A percentile compares a stretch with the other conserved stretches of the same genome.
These are phyloP conservation scores for Suhomyces prunicola DNA, from an alignment of 805 yeast species.

Conservation along the genomic window DNA sequence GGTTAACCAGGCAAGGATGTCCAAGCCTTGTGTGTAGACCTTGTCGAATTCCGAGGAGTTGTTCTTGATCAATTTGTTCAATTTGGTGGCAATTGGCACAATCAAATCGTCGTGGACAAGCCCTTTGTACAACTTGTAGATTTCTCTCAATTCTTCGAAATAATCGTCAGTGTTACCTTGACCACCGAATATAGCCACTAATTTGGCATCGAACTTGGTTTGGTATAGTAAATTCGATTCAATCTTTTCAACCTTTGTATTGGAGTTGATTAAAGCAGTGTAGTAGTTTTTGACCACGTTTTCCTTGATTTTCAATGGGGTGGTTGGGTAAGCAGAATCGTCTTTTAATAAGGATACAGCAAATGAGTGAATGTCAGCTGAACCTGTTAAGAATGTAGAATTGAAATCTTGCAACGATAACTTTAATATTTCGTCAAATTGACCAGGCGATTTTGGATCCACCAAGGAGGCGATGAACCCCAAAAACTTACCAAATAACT, in stretches of 20 bases:
- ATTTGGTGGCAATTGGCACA: constrained; percentile 61
- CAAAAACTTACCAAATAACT: constrained; percentile 77
- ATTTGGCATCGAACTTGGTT: constrained; percentile 53
- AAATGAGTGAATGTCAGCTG: constrained; percentile 78
- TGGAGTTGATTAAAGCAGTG: constrained; percentile 30
- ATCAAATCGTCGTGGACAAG: constrained; percentile 66
- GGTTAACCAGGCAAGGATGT: constrained; percentile 82
- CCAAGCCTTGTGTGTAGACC: constrained; percentile 90
- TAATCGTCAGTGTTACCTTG: constrained; percentile 98
- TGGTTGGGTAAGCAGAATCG: constrained; percentile 53
- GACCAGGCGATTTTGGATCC: constrained; percentile 39
- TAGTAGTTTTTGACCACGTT: constrained; percentile 75
- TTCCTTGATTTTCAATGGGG: constrained; percentile 64
- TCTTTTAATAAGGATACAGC: constrained; percentile 65
- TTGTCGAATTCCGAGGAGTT: constrained; percentile 60
- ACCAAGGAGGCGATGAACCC: constrained; percentile 61
- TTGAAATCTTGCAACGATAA: constrained; percentile 81
- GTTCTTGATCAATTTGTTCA: constrained; percentile 64
- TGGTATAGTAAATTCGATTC: constrained; percentile 58
- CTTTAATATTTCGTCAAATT: constrained; percentile 63
- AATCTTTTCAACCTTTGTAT: constrained; percentile 19
- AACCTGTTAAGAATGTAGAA: constrained; percentile 60
- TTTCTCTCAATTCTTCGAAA: constrained; percentile 90
- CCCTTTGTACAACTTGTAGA: constrained; percentile 74
- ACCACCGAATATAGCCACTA: constrained; percentile 94